Percentiles rank a stretch among this genome's conserved stretches.
These are phyloP conservation scores for Dichotomocladium elegans DNA, from an alignment of 371 early-diverging fungal species.

Conservation along the genomic window DNA sequence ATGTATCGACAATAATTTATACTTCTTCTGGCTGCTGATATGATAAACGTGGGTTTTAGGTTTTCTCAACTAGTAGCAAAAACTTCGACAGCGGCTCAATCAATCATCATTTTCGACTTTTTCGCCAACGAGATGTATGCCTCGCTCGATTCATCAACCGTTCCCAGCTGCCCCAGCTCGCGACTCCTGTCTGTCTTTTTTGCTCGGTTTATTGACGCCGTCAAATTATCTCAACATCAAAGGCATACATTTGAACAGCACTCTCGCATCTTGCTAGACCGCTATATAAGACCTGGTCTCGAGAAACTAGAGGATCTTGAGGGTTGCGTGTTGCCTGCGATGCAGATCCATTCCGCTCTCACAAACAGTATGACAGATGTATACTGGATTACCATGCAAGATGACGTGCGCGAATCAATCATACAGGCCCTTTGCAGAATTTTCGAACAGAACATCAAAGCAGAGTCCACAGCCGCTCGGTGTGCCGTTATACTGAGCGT, in stretches of 20 bases:
- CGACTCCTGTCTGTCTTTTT: constrained; percentile 30
- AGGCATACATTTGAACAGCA: constrained; percentile 15
- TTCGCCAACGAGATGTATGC: constrained; percentile 28
- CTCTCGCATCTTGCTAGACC: constrained; percentile 3
- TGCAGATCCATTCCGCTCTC: constrained; percentile 48
- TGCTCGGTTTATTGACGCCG: constrained; percentile 37
- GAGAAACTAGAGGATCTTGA: constrained; percentile 9
- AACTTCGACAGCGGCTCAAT: constrained; percentile 46
- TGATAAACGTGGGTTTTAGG: too few relatives aligned
- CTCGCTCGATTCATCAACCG: constrained; percentile 1
- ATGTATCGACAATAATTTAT: constrained; percentile 8
- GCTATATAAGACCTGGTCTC: constrained; percentile 26
- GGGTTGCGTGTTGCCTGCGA: constrained; percentile 32
- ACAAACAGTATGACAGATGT: constrained; percentile 35
- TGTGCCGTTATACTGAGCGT: constrained; percentile 10
- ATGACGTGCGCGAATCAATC: constrained; percentile 11
- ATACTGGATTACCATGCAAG: constrained; percentile 27
- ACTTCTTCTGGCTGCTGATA: not conserved
- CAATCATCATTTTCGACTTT: constrained; percentile 31
- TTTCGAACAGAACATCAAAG: not conserved
- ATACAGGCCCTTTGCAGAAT: not conserved
- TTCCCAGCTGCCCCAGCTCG: too few relatives aligned
- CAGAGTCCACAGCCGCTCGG: not conserved
- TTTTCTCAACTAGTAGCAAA: constrained; percentile 29
- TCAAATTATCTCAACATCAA: constrained; percentile 45